Evolutionary conservation across 305 asterid species (phyloP), one percentile per base, ranked within the genome.

Genomic region (Striga hermonthica): DNA sequence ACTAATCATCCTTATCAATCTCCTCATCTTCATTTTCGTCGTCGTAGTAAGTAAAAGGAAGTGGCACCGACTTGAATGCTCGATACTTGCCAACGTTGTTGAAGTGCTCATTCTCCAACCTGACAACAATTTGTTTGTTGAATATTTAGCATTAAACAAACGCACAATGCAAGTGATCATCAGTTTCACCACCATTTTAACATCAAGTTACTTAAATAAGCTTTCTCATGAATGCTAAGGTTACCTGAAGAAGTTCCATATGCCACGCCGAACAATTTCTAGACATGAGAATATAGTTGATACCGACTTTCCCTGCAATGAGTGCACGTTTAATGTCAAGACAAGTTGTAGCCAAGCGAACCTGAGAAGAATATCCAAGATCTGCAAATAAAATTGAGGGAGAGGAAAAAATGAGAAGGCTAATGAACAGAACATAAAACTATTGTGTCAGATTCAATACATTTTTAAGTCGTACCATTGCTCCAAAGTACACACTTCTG

Each of bases 161-260:
- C 31, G 31, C 31, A 22, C 31, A 22, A 22, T 22, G 31, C 31
- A 22, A 22, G 31, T 22, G 31, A 22, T 22, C 31, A 22, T 22
- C 2, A 22, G 31, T 22, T 22, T 22, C 31, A 22, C 1, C 31
- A 22, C 31, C 2, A 22, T 22, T 22, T 0, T 22, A 22, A 22
- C 1, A 22, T 22, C 31, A 22, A 22, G 31, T 22, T 22, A 22
- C 31, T 22, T 22, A 22, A 22, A 22, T 22, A 22, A 22, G 31
- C 31, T 22, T 22, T 22, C 1, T 22, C 22, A n/a, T 13, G 28
- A 50, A 50, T 6, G 7, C 16, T 12, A 10, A 65, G n/a, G 52
- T 57, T 81, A 89, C 97, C 97, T 85, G 86, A 90, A 90, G 85
- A 90, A 87, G 82, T 82, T 87, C 97, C 97, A 90, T 59, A 87